Percentiles rank a stretch among this genome's conserved stretches.
These are phyloP conservation scores for Phalaenopsis equestris DNA, from an alignment of 106 monocot genomes.

Conservation along the genomic window DNA sequence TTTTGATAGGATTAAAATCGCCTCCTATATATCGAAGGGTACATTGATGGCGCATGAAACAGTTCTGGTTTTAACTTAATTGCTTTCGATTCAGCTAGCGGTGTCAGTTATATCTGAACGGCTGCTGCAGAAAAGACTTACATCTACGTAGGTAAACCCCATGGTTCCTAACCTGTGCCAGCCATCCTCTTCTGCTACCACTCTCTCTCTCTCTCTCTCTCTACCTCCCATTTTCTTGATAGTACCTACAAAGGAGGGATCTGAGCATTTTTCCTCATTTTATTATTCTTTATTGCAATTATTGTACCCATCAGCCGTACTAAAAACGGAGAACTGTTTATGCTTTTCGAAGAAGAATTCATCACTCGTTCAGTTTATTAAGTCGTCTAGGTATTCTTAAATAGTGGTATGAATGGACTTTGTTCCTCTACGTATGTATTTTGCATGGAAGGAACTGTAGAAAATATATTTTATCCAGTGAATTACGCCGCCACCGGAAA, in stretches of 20 bases:
- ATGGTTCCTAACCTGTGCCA: not conserved
- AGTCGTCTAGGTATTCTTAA: not conserved
- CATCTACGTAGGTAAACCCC: slow-evolving; percentile 1
- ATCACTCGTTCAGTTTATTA: not conserved
- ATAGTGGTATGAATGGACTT: not conserved
- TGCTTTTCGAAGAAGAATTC: not conserved
- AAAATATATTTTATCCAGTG: no score
- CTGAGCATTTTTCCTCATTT: not conserved
- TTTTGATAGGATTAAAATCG: no score
- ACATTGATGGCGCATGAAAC: not conserved
- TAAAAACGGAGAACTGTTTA: not conserved
- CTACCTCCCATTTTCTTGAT: not conserved
- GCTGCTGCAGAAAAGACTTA: not conserved
- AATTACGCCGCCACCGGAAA: no score
- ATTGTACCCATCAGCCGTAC: not conserved
- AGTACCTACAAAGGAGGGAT: not conserved
- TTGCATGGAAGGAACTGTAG: no score
- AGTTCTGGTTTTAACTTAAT: not conserved
- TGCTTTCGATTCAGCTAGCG: not conserved
- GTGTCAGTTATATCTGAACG: not conserved
- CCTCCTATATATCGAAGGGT: no score
- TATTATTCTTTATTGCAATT: slow-evolving; percentile 2
- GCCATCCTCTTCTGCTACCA: not conserved
- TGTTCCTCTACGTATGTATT: no score
- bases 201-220: not conserved